Percentiles rank a stretch among this genome's conserved stretches.
Evolutionary conservation across 148 eudicot genomes (phyloP).

Genomic region (Cornus suecica): DNA sequence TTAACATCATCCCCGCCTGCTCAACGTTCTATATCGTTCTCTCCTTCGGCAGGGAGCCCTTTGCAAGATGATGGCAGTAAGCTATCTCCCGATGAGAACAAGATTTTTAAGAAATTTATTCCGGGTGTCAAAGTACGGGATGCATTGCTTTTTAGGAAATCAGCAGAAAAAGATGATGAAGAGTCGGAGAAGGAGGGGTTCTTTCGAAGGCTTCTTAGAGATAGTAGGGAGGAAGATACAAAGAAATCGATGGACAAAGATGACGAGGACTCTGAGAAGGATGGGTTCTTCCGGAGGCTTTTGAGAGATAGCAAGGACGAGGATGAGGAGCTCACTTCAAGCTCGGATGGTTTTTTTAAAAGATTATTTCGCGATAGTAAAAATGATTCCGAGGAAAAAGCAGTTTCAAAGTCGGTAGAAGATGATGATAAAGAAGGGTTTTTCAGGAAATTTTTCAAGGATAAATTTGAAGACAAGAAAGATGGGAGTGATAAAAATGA

Average conservation of each 20-base stretch:
- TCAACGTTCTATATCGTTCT: constrained; percentile 49
- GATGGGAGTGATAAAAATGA: constrained; percentile 59
- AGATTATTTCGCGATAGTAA: constrained; percentile 88
- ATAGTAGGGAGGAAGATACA: constrained; percentile 64
- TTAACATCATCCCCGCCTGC: constrained; percentile 77
- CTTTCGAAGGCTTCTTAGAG: constrained; percentile 62
- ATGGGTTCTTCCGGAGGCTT: constrained; percentile 83
- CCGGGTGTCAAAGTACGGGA: constrained; percentile 80
- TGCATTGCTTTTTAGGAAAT: constrained; percentile 76
- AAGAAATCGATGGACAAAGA: constrained; percentile 41
- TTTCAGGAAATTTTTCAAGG: constrained; percentile 71
- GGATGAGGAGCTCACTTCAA: constrained; percentile 66
- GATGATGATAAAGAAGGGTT: constrained; percentile 70
- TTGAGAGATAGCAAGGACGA: constrained; percentile 76
- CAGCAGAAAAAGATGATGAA: constrained; percentile 73
- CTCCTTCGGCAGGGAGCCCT: constrained; percentile 50
- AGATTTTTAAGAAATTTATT: constrained; percentile 76
- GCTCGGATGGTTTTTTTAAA: constrained; percentile 90
- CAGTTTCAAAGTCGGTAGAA: constrained; percentile 46
- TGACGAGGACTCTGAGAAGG: constrained; percentile 79
- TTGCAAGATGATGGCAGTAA: constrained; percentile 62
- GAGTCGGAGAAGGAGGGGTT: constrained; percentile 82
- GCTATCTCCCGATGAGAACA: constrained; percentile 73
- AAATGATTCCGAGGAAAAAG: constrained; percentile 68
- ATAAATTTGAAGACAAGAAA: constrained; percentile 75